phyloP scores from a whole-genome alignment of 2,329 filamentous ascomycete species.

The Hawksworthiomyces lignivorus region DNA sequence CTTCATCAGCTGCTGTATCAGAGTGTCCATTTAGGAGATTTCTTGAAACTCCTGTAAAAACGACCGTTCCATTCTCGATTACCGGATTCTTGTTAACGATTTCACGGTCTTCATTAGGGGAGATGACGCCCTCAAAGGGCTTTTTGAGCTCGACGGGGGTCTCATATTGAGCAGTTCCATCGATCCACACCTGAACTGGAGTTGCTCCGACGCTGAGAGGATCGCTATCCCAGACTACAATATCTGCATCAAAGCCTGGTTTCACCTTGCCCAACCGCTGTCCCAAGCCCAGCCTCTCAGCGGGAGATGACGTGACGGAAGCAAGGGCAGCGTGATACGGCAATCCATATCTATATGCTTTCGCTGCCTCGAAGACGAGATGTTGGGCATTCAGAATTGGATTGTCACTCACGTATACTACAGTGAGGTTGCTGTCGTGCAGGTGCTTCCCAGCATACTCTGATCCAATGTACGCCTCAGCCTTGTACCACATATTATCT shows the following conservation, averaged over 20 bases:
- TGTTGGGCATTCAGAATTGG: constrained; percentile 63
- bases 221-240: constrained; percentile 56
- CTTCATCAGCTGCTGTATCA: constrained; percentile 19
- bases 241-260: constrained; percentile 52
- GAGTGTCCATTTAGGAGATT: constrained; percentile 38
- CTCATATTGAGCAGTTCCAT: constrained; percentile 50
- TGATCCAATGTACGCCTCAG: constrained; percentile 56
- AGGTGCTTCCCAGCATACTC: constrained; percentile 59
- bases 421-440: constrained; percentile 55
- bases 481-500: constrained; percentile 64
- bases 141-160: constrained; percentile 47
- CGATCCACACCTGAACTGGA: constrained; percentile 56
- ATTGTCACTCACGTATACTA: constrained; percentile 62
- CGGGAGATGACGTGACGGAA: constrained; percentile 50
- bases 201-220: constrained; percentile 51
- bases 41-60: constrained; percentile 50
- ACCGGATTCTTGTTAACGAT: constrained; percentile 32
- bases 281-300: constrained; percentile 48
- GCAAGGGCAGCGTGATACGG: constrained; percentile 52
- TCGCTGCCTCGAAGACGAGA: constrained; percentile 56
- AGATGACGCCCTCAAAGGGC: constrained; percentile 28
- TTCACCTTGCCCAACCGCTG: constrained; percentile 53
- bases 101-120: constrained; percentile 29
- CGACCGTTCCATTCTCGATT: constrained; percentile 30
- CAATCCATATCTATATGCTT: constrained; percentile 50